phyloP scores from a whole-genome alignment of 1,284 basidiomycete species.

The Cryptococcus sp. region DNA sequence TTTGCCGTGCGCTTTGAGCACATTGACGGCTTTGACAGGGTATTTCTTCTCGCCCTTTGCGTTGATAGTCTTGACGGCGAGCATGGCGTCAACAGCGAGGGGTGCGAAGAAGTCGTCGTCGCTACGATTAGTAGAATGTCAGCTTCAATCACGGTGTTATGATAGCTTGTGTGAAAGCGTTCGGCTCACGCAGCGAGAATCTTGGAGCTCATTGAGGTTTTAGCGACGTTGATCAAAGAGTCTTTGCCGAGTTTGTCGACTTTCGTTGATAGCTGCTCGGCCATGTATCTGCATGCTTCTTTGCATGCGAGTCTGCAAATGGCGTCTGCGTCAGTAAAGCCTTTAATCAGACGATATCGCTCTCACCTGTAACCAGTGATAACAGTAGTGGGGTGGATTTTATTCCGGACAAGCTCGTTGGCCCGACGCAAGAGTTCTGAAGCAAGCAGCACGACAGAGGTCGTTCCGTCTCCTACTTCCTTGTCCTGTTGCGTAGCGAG shows the following conservation, averaged over 20 bases:
- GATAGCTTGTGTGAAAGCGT: background rate
- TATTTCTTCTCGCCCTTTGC: slow-evolving; percentile 95
- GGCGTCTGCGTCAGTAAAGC: background rate
- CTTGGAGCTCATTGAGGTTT: slow-evolving; percentile 99
- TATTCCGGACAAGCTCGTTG: slow-evolving; percentile 97
- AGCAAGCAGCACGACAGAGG: slow-evolving; percentile 96
- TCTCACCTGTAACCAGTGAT: slow-evolving; percentile 88
- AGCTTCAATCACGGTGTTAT: slow-evolving; percentile 2
- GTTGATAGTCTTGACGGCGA: slow-evolving; percentile 94
- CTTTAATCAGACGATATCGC: background rate
- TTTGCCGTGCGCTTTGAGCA: slow-evolving; percentile 97
- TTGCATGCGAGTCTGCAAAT: slow-evolving; percentile 73
- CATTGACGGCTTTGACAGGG: slow-evolving; percentile 98
- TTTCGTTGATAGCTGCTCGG: slow-evolving; percentile 94
- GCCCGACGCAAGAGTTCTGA: slow-evolving; percentile 93
- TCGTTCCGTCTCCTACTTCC: slow-evolving; percentile 99
- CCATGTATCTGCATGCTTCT: slow-evolving; percentile 98
- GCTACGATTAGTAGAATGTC: slow-evolving; percentile 55
- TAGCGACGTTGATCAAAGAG: slow-evolving; percentile 92
- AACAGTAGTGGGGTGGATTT: slow-evolving; percentile 98
- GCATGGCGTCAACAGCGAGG: slow-evolving; percentile 98
- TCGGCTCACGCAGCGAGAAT: slow-evolving; percentile 86
- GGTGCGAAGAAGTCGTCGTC: slow-evolving; percentile 98
- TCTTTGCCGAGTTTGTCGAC: slow-evolving; percentile 90
- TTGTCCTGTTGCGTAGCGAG: slow-evolving; percentile 99